phyloP scores from a whole-genome alignment of 1,139 yeast species.

The Geotrichum candidum region DNA sequence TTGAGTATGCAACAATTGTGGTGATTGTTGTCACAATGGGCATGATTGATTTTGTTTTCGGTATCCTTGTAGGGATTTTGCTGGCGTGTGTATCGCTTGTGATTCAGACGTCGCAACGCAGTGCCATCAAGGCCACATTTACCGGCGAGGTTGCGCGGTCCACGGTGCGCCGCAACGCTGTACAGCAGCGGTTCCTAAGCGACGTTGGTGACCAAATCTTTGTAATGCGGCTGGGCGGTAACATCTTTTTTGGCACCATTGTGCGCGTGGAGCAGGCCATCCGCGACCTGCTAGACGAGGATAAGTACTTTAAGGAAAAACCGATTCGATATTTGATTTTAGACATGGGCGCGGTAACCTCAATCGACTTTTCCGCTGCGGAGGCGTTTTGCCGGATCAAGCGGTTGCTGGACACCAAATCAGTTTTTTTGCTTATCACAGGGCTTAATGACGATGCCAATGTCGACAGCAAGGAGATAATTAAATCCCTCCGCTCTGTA shows the following conservation, averaged over 20 bases:
- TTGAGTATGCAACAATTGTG: conserved; percentile 78
- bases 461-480: conserved; percentile 35
- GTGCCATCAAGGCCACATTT: conserved; percentile 74
- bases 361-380: conserved; percentile 90
- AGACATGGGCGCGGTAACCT: conserved; percentile 77
- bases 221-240: conserved; percentile 78
- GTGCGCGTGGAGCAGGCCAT: conserved; percentile 81
- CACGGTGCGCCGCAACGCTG: conserved; percentile 85
- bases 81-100: conserved; percentile 90
- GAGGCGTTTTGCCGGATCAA: conserved; percentile 89
- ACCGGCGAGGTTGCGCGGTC: conserved; percentile 88
- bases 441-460: conserved; percentile 61
- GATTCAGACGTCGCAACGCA: conserved; percentile 79
- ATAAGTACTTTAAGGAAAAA: conserved; percentile 38
- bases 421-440: conserved; percentile 68
- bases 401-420: conserved; percentile 63
- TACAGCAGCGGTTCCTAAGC: conserved; percentile 76
- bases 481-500: conserved; percentile 56
- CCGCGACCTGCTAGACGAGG: conserved; percentile 55
- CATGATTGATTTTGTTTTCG: conserved; percentile 86
- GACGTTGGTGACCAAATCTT: conserved; percentile 90
- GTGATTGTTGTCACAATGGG: conserved; percentile 93
- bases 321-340: conserved; percentile 74
- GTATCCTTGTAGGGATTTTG: conserved; percentile 83
- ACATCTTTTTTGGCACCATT: conserved; percentile 89